Base-by-base conservation (phyloP, 192 early-diverging fungal genomes). In the Coemansia sp. region DNA sequence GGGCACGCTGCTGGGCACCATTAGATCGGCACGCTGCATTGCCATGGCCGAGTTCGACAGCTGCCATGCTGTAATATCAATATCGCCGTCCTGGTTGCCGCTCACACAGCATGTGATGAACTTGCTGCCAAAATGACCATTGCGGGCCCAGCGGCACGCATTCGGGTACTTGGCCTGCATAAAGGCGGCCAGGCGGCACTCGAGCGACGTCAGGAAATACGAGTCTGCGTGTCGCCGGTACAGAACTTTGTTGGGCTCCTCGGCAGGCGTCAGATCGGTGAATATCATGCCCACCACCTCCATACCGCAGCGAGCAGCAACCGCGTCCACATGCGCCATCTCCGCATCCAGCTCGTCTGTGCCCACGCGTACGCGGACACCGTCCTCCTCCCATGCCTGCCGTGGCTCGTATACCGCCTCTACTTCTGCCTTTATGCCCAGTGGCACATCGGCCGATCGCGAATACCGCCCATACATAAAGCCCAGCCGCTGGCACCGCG, bases 391-490 rank as follows among this genome's bases (percentile, higher is more conserved):
- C 63, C 78, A 83, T 15, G 87, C 80, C 61, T 99, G 96, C 18
- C 88, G 85, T 13, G 94, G 93, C 72, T 99, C 96, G 57, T 94
- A 96, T 45, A 99, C 93, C 0, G 84, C 89, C 55, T 88, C 87
- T 3, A 99, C 94, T 16, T 96, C 89, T 1, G 95, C 95, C 63
- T 99, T 97, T 51, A 97, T 86, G 11, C 96, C 95, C 41, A 99
- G 69, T 3, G 95, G 94, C 5, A 99, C 94, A 43, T 97, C 90
- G 15, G 84, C 50, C 53, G 95, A 94, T 21, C 85, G 83, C 62
- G 94, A 89, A 71, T 93, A 97, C 37, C 85, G 83, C 6, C 96
- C 96, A 70, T 92, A 97, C 48, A 99, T 67, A 53, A 90, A 92
- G n/a, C 93, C 96, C 58, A 94, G 88, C 13, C 96, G 86, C 75